Percentiles rank a stretch among this genome's conserved stretches.
phyloP scores from a whole-genome alignment of 2,329 filamentous ascomycete species.

The Aureobasidium sp. region DNA sequence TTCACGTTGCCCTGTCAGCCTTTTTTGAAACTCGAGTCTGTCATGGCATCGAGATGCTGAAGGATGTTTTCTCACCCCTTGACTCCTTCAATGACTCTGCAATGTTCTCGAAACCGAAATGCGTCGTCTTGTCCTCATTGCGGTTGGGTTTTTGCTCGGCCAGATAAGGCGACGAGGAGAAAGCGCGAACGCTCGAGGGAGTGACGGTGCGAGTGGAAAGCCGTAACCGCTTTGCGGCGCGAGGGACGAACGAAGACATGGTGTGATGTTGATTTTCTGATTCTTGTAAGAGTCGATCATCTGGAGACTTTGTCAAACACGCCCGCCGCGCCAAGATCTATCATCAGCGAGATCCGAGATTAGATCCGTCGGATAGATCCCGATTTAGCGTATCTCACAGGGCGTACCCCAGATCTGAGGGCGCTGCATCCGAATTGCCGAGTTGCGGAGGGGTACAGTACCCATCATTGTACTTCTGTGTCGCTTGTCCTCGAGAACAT shows the following conservation, averaged over 20 bases:
- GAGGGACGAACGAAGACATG: slow-evolving; percentile 24
- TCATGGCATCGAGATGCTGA: neutral
- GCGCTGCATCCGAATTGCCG: neutral
- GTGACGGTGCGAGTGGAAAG: slow-evolving; percentile 17
- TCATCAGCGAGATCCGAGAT: neutral
- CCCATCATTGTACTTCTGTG: slow-evolving; percentile 11
- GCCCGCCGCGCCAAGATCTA: slow-evolving; percentile 4
- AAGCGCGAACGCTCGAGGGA: slow-evolving; percentile 1
- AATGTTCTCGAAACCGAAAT: slow-evolving; percentile 86
- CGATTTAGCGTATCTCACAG: neutral
- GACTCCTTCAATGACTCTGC: slow-evolving; percentile 71
- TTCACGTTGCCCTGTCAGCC: neutral
- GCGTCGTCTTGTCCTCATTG: slow-evolving; percentile 58
- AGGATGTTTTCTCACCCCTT: slow-evolving; percentile 42
- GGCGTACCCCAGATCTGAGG: slow-evolving; percentile 10
- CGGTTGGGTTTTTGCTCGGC: slow-evolving; percentile 10
- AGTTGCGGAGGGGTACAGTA: slow-evolving; percentile 5
- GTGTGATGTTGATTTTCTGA: slow-evolving; percentile 6
- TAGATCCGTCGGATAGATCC: slow-evolving; percentile 13
- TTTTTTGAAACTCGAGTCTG: too few species aligned
- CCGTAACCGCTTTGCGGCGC: slow-evolving; percentile 29
- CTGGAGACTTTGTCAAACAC: slow-evolving; percentile 3
- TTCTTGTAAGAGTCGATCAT: neutral
- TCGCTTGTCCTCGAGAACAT: neutral
- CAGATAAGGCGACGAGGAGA: neutral